Conservation (phyloP, 257 asterid species). For the Nemophila menziesii region DNA sequence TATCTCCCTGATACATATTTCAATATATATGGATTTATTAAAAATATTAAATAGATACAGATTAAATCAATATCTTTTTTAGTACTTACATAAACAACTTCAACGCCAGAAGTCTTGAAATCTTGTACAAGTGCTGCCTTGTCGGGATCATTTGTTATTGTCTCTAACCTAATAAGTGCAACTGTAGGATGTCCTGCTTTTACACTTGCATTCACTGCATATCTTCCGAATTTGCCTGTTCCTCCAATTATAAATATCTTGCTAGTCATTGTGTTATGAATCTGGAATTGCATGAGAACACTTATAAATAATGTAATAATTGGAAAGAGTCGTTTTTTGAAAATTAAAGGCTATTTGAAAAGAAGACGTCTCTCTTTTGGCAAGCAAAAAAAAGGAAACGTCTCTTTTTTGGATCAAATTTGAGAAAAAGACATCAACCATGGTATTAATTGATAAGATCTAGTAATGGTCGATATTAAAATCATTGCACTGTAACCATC, state of each 20-base stretch:
- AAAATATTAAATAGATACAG: not conserved
- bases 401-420: no score
- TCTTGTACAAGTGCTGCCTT: slow-evolving; percentile 9
- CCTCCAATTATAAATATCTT: slow-evolving; percentile 24
- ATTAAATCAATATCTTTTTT: no score
- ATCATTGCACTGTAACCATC: no score
- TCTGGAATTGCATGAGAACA: no score
- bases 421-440: no score
- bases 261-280: slow-evolving; percentile 16
- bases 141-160: slow-evolving; percentile 5
- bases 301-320: no score
- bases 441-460: no score
- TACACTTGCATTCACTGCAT: slow-evolving; percentile 15
- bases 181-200: slow-evolving; percentile 15
- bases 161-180: slow-evolving; percentile 11
- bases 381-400: no score
- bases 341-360: no score
- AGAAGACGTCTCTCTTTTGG: no score
- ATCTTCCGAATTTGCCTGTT: slow-evolving; percentile 20
- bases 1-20: slow-evolving; percentile 15
- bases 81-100: slow-evolving; percentile 7
- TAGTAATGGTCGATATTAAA: no score
- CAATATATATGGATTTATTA: not conserved
- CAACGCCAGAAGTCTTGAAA: slow-evolving; percentile 11
- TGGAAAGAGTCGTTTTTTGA: no score